Percentiles rank a stretch among this genome's conserved stretches.
These are phyloP conservation scores for Ammopiptanthus mongolicus DNA, from an alignment of 306 rosid genomes.

Conservation along the genomic window DNA sequence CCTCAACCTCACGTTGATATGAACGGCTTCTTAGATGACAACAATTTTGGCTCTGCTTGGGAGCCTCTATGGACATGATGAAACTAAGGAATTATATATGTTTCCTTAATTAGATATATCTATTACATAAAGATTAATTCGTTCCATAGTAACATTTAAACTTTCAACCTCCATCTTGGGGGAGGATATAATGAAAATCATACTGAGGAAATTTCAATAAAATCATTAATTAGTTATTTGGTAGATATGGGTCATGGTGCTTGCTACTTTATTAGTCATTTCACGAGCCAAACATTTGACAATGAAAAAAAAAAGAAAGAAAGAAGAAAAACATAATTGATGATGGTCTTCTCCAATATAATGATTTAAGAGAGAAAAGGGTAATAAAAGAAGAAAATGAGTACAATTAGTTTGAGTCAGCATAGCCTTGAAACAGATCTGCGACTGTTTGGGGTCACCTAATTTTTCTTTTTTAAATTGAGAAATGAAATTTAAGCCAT, in stretches of 20 bases:
- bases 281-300: constrained; percentile 37
- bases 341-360: constrained; percentile 16
- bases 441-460: constrained; percentile 23
- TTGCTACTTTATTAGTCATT: constrained; percentile 30
- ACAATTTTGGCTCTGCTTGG: constrained; percentile 52
- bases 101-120: not conserved
- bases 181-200: constrained; percentile 25
- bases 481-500: not conserved
- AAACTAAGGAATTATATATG: not conserved
- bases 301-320: not conserved
- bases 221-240: constrained; percentile 28
- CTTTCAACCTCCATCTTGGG: constrained; percentile 18
- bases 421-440: constrained; percentile 18
- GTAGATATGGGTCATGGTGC: constrained; percentile 39
- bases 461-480: constrained; percentile 6
- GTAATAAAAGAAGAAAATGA: constrained; percentile 6
- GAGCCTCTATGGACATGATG: constrained; percentile 74
- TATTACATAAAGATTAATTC: constrained; percentile 15
- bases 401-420: constrained; percentile 29
- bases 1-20: constrained; percentile 41
- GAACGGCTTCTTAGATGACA: constrained; percentile 52
- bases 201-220: constrained; percentile 36
- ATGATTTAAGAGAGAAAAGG: constrained; percentile 28
- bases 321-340: not conserved
- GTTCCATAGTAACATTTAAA: constrained; percentile 20